Evolutionary conservation across 164 flowering plant genomes (phyloP), one percentile per base, ranked within the genome.

Genomic region (Macadamia tetraphylla): DNA sequence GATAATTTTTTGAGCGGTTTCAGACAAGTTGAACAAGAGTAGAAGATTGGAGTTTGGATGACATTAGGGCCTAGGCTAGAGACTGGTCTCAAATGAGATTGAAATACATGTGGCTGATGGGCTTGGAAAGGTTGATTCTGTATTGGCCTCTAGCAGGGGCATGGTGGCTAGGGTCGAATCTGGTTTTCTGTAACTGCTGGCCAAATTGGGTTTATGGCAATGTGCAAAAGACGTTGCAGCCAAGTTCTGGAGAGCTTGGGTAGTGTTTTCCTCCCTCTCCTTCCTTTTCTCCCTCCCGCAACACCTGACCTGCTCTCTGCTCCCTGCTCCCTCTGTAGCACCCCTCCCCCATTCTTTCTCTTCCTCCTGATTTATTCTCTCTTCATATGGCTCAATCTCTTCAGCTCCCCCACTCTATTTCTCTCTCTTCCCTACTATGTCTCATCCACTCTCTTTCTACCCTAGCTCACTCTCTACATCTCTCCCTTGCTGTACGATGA

Each of bases 161-260:
- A 62, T 42, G 65, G 91, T 92, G n/a, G 77, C 84, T 57, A 79
- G 71, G 76, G 73, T 59, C 51, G 66, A 13, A 71, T 60, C 68
- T 83, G 84, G 86, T 74, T 44, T 14, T 58, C 7, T 23, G 55
- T 12, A 64, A 35, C 42, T 53, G 49, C 23, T 18, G 29, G 48
- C 3, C 65, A 68, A 18, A 67, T 56, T 75, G 66, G 58, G 84
- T 87, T 67, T 82, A 81, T 58, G 32, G 30, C 10, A 69, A 81
- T 70, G 86, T 96, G 9, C 78, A 59, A 7, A 87, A 75, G 81
- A 82, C 90, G 87, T 62, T 92, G 76, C 79, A 35, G 42, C 97
- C 97, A 0, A 92, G 97, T 77, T 92, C 90, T 82, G 97, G 97
- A 42, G 88, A 90, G 80, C 97, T 96, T 18, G 97, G 97, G 18